A percentile compares a stretch with the other conserved stretches of the same genome.
Conservation (phyloP, 306 rosid genomes). For the Cicer arietinum region DNA sequence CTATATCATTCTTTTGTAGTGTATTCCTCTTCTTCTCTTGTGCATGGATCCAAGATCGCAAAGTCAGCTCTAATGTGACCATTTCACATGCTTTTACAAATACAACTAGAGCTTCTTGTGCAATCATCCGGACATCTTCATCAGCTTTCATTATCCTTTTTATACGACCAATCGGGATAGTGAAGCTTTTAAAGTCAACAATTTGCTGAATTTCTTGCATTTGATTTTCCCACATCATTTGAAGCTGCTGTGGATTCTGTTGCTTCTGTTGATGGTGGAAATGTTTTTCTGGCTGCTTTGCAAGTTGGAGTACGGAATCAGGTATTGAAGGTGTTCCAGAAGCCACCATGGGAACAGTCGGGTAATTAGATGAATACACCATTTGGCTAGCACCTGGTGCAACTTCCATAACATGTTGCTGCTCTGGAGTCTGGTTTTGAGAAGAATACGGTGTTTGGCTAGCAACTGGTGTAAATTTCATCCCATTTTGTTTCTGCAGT, state of each 20-base stretch:
- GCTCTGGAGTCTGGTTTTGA: not conserved
- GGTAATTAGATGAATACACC: constrained; percentile 66
- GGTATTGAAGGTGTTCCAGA: constrained; percentile 63
- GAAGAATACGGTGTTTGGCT: too few relatives aligned
- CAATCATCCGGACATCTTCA: constrained; percentile 86
- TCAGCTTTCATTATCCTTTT: constrained; percentile 91
- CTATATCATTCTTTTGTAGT: constrained; percentile 79
- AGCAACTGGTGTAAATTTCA: too few relatives aligned
- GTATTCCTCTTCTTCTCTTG: constrained; percentile 87
- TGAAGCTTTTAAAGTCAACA: constrained; percentile 70
- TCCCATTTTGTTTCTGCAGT: too few relatives aligned
- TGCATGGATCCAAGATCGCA: constrained; percentile 85
- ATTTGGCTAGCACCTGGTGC: constrained; percentile 58
- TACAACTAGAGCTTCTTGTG: constrained; percentile 81
- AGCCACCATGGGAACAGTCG: constrained; percentile 66
- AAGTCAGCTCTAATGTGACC: constrained; percentile 78
- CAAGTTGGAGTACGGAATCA: constrained; percentile 63
- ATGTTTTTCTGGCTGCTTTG: constrained; percentile 76
- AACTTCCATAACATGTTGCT: constrained; percentile 49
- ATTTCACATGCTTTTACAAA: constrained; percentile 88
- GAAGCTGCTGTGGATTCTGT: constrained; percentile 78
- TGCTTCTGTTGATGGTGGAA: constrained; percentile 79
- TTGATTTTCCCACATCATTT: constrained; percentile 79
- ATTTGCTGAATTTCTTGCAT: constrained; percentile 78
- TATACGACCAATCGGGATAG: constrained; percentile 74